Conservation (phyloP, 176 grass and related monocot genomes). For the Phoenix dactylifera region DNA sequence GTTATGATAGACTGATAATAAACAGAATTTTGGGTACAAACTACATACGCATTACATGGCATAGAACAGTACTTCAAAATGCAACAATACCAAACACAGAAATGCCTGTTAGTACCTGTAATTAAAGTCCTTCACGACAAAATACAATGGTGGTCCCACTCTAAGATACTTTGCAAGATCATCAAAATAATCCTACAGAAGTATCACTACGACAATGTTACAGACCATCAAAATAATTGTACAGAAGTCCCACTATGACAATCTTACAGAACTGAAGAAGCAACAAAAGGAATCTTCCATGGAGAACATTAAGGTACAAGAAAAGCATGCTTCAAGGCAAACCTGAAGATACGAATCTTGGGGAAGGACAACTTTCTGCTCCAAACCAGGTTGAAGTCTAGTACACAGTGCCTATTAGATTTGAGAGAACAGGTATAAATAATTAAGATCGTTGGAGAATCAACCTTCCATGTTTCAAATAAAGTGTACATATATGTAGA, state of each 20-base stretch:
- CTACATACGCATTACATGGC: no score
- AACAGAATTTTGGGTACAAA: no score
- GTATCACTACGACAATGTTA: no score
- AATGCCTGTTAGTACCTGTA: constrained; percentile 47
- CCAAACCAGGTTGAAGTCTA: constrained; percentile 84
- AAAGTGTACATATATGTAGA: no score
- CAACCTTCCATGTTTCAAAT: not conserved
- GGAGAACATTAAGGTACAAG: constrained; percentile 5
- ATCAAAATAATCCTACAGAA: constrained; percentile 56
- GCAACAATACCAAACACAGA: no score
- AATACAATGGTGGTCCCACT: constrained; percentile 94
- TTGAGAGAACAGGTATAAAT: not conserved
- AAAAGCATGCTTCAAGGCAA: not conserved
- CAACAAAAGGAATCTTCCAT: not conserved
- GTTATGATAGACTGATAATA: no score
- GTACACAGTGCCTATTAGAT: constrained; percentile 53
- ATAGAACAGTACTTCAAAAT: no score
- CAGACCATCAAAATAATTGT: no score
- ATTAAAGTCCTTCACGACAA: constrained; percentile 98
- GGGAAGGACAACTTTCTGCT: constrained; percentile 89
- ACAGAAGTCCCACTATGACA: no score
- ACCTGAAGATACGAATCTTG: constrained; percentile 95
- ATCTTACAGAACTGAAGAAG: no score
- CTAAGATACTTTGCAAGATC: constrained; percentile 82
- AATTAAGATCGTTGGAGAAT: not conserved